phyloP scores from a whole-genome alignment of 306 rosid species.

The Castanopsis chinensis region DNA sequence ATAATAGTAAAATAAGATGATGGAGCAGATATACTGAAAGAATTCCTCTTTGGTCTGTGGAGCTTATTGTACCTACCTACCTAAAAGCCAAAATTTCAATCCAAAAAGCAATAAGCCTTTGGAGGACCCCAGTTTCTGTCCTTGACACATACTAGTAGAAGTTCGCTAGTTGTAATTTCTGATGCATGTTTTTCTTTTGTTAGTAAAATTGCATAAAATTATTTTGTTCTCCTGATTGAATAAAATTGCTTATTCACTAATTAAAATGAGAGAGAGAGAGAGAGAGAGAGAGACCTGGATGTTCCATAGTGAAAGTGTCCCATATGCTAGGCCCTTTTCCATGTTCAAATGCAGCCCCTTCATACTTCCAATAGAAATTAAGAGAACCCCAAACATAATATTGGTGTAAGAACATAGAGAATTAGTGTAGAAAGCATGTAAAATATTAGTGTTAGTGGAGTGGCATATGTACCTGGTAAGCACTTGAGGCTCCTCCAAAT shows the following conservation, averaged over 20 bases:
- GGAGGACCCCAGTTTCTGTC: conserved; percentile 45
- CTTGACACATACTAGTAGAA: not conserved
- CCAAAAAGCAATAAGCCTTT: too few relatives aligned
- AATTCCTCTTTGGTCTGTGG: too few relatives aligned
- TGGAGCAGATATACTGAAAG: too few relatives aligned
- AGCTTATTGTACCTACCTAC: too few relatives aligned
- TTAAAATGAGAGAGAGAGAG: too few relatives aligned
- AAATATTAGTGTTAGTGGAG: not conserved
- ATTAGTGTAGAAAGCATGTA: not conserved
- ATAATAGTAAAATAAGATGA: too few relatives aligned
- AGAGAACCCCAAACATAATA: not conserved
- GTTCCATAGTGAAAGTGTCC: conserved; percentile 14
- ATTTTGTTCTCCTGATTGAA: too few relatives aligned
- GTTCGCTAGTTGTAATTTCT: not conserved
- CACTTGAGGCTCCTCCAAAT: conserved; percentile 10
- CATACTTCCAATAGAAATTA: not conserved
- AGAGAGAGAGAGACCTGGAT: conserved; percentile 1
- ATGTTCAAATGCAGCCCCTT: conserved; percentile 24
- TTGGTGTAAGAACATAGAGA: too few relatives aligned
- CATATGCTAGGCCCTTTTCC: conserved; percentile 28
- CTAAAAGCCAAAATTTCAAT: too few relatives aligned
- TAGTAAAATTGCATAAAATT: too few relatives aligned
- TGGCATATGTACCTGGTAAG: conserved; percentile 17
- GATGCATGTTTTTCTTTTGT: too few relatives aligned
- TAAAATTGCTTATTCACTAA: not conserved